Conservation (phyloP, 1,139 yeast genomes). For the Hemisphaericaspora xylofermentans region DNA sequence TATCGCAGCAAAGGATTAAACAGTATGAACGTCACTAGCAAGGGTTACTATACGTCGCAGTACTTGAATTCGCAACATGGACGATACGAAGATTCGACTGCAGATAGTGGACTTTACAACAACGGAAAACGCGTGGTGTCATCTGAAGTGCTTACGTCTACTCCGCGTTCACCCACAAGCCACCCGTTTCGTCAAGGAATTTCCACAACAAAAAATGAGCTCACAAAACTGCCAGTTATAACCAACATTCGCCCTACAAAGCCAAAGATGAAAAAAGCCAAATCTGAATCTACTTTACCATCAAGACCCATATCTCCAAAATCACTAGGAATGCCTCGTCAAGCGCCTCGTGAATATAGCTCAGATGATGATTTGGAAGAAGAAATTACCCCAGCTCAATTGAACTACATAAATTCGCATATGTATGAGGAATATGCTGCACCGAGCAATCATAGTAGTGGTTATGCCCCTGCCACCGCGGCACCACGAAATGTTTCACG, state of each 20-base stretch:
- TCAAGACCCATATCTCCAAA: background rate
- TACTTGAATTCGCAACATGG: slow-evolving; percentile 14
- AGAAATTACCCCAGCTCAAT: slow-evolving; percentile 39
- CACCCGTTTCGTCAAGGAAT: background rate
- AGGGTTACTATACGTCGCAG: slow-evolving; percentile 16
- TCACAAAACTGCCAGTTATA: slow-evolving; percentile 8
- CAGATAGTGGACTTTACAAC: background rate
- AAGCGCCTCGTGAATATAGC: slow-evolving; percentile 7
- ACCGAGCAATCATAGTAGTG: slow-evolving; percentile 2
- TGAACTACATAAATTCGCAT: slow-evolving; percentile 23
- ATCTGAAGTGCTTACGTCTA: background rate
- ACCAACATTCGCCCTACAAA: slow-evolving; percentile 11
- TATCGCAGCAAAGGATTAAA: too few species aligned
- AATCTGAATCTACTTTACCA: slow-evolving; percentile 3
- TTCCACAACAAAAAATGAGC: background rate
- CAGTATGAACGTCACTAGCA: slow-evolving; percentile 16
- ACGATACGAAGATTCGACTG: too few species aligned
- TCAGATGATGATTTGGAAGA: slow-evolving; percentile 32
- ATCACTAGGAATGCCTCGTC: background rate
- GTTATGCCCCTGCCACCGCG: slow-evolving; percentile 2
- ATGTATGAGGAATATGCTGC: background rate
- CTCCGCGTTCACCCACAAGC: background rate
- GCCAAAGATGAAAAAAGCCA: slow-evolving; percentile 3
- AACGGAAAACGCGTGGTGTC: background rate
- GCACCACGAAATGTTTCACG: background rate